A percentile compares a stretch with the other conserved stretches of the same genome.
These are phyloP conservation scores for Fraxinus velutina DNA, from an alignment of 305 asterid species.

Conservation along the genomic window DNA sequence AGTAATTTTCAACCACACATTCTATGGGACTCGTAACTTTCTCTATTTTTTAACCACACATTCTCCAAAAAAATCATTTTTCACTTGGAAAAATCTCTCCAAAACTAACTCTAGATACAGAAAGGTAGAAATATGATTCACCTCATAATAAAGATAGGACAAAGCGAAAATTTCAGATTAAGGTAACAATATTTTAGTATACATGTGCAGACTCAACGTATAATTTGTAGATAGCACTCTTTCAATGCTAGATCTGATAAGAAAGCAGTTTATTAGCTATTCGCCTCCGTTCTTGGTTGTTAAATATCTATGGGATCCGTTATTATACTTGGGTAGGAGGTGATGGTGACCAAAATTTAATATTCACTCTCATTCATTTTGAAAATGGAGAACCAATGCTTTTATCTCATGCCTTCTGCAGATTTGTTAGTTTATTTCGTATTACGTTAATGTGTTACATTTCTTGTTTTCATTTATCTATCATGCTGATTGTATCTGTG, in stretches of 20 bases:
- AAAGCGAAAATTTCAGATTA: background rate
- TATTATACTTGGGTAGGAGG: background rate
- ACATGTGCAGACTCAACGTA: background rate
- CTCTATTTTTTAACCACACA: background rate
- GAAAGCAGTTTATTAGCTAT: background rate
- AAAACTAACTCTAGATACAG: background rate
- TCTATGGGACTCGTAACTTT: background rate
- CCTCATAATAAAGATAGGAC: background rate
- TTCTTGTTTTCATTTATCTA: conserved; percentile 2
- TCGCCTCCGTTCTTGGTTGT: background rate
- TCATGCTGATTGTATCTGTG: background rate
- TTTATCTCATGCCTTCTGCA: background rate
- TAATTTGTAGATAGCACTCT: background rate
- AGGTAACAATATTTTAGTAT: background rate
- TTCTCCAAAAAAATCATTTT: background rate
- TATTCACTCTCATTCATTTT: background rate
- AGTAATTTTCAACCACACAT: background rate
- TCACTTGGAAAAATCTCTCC: background rate
- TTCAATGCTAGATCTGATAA: background rate
- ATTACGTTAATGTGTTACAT: background rate
- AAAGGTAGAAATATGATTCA: background rate
- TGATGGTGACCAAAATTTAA: background rate
- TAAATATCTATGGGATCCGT: background rate
- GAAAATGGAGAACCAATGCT: background rate
- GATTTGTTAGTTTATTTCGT: background rate